Evolutionary conservation across 352 stramenopile species (phyloP), one percentile per base, ranked within the genome.

Genomic region (Globisporangium lucens): DNA sequence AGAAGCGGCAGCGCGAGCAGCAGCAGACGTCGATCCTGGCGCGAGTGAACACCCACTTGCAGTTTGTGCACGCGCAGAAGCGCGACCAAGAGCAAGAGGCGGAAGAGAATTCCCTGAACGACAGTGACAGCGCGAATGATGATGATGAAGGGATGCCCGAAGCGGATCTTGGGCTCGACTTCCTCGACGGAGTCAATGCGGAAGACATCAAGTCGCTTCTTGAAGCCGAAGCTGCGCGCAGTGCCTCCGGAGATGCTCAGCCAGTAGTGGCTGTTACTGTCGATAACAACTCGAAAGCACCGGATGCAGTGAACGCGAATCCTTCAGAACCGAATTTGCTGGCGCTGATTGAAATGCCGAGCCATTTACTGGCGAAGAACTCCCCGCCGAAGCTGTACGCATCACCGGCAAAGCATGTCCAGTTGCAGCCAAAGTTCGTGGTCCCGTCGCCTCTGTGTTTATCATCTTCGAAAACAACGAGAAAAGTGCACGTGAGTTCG

Each of bases 181-280:
- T 93, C 58, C 63, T 93, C 41, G 67, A 58, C 2, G 78, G 79
- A 51, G 71, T 93, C 24, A 66, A 89, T 52, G 69, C 68, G 24
- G 64, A 80, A 7, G 84, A 91, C 63, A 83, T 93, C 66, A 77
- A 67, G 27, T 67, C 72, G 62, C 51, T 93, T 57, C 61, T 90
- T 43, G 73, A 81, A 43, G 73, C 71, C 1, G 78, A 83, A 56
- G 77, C 70, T 9, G 66, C 66, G 12, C 63, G 66, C 20, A 51
- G 43, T 22, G 49, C 33, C 0, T 52, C 30, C 3, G 56, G 36
- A 3, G 38, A 55, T 24, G 46, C 43, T 20, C 24, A 29, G 13
- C 4, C 59, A 35, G 24, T 30, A 10, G 27, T 7, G 27, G 29
- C 2, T 51, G 20, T 6, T n/a, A 12, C 35, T 13, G 60, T 29